Base-by-base conservation (phyloP, 73 alveolate species). In the Blepharisma japonicum region DNA sequence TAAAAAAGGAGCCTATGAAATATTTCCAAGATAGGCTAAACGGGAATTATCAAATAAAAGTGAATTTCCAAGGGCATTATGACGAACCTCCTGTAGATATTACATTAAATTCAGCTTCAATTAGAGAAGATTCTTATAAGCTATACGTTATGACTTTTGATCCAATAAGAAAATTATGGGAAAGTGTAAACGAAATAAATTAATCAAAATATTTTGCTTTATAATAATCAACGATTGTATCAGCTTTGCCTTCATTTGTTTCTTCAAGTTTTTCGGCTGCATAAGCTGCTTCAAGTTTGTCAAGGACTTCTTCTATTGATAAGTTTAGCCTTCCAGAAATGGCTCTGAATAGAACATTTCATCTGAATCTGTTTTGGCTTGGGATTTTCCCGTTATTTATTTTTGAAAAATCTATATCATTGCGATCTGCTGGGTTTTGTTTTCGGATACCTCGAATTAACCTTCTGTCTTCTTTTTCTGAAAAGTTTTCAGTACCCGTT, bases 31-130 rank as follows among this genome's bases (percentile, higher is more conserved):
- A 70, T 47, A 14, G 18, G 2, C 11, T 70, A 7, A 39, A 38
- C 21, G 83, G 72, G 6, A 47, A 45, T 7, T 51, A 48, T 39
- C 51, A 71, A n/a, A 42, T 86, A 1, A 80, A 68, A 23, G 77
- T 89, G 18, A 76, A 74, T 38, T 86, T 86, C 77, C 78, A 78
- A 83, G 96, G 91, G 1, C 96, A 89, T 79, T 89, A 89, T 79
- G 46, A 72, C 14, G 96, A 89, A 55, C 91, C 91, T 42, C 70
- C 91, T 6, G 67, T 66, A 23, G 48, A 78, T 23, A 45, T 86
- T 6, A 87, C 11, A n/a, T 4, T 70, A 14, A 25, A 70, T 3
- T 14, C 66, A 25, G 46, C 18, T 70, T 48, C 20, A 7, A 7
- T 70, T 38, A 14, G 27, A 0, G 27, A 9, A 0, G 74, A 8